These are phyloP conservation scores for Apiospora pterosperma DNA, from an alignment of 2,329 filamentous ascomycete species.

Conservation along the genomic window DNA sequence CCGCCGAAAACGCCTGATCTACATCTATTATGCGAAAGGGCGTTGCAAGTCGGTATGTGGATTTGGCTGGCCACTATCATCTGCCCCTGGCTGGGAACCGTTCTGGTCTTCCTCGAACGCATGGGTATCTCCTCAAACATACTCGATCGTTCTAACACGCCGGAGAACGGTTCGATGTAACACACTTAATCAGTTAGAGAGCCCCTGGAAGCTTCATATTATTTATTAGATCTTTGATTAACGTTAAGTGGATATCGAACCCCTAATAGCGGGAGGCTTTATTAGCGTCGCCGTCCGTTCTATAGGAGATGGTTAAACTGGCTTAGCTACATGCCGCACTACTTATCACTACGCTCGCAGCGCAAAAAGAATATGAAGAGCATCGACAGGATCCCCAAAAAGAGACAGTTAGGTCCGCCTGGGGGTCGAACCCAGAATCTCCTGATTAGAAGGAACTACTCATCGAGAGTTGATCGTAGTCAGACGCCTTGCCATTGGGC, in stretches of 20 bases:
- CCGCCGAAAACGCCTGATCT: background rate
- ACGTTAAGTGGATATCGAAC: background rate
- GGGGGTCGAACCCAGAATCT: slow-evolving; percentile 14
- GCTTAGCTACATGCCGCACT: background rate
- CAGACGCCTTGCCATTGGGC: slow-evolving; percentile 41
- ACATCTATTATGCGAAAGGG: background rate
- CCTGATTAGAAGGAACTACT: slow-evolving; percentile 7
- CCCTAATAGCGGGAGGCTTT: background rate
- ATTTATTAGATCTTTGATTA: background rate
- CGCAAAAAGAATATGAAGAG: background rate
- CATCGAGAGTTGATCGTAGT: slow-evolving; percentile 28
- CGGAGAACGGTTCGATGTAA: background rate
- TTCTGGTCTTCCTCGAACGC: slow-evolving; percentile 54
- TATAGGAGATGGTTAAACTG: background rate
- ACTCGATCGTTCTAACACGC: too few relatives aligned
- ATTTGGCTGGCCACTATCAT: slow-evolving; percentile 50
- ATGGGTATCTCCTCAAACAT: too few relatives aligned
- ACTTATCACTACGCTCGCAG: background rate
- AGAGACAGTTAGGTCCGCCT: slow-evolving; percentile 4
- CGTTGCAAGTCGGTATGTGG: slow-evolving; percentile 52
- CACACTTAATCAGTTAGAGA: background rate
- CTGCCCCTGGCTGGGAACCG: slow-evolving; percentile 47
- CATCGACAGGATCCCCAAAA: background rate
- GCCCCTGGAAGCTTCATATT: background rate
- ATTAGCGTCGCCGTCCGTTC: background rate